Conservation (phyloP, 2,329 filamentous ascomycete species). For the Coniella vitis region DNA sequence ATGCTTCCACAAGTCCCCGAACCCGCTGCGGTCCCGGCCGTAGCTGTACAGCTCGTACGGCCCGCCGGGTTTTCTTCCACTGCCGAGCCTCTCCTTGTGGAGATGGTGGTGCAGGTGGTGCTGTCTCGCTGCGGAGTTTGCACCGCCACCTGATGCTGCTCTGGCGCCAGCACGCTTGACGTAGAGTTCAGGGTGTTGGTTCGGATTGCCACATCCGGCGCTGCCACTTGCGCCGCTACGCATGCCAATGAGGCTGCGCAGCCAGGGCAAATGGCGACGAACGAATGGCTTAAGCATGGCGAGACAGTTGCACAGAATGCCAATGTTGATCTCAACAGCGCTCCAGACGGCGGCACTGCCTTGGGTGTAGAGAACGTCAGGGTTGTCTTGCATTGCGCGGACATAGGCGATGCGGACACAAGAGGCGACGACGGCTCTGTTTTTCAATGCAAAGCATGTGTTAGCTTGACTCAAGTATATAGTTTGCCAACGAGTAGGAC, state of each 20-base stretch:
- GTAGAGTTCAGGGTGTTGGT: background rate
- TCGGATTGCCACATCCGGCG: background rate
- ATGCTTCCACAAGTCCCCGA: background rate
- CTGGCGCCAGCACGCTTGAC: background rate
- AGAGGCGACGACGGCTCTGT: slow-evolving; percentile 21
- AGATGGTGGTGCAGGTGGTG: background rate
- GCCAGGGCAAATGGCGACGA: slow-evolving; percentile 16
- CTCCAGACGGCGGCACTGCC: slow-evolving; percentile 23
- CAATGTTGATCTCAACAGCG: slow-evolving; percentile 29
- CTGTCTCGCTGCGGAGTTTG: no score
- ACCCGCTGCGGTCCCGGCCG: slow-evolving; percentile 4
- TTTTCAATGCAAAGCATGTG: background rate
- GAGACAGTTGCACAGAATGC: slow-evolving; percentile 23
- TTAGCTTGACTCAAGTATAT: no score
- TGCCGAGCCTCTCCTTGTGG: slow-evolving; percentile 1
- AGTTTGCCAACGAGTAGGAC: no score
- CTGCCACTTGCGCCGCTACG: background rate
- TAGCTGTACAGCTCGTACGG: slow-evolving; percentile 14
- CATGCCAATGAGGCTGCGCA: slow-evolving; percentile 13
- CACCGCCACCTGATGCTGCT: background rate
- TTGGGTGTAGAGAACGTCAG: slow-evolving; percentile 26
- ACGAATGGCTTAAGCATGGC: slow-evolving; percentile 22
- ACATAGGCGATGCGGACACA: slow-evolving; percentile 23
- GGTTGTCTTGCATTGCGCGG: slow-evolving; percentile 22
- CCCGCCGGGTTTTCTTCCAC: background rate